Base-by-base conservation (phyloP, 140 eudicot species). In the Anethum foeniculum region DNA sequence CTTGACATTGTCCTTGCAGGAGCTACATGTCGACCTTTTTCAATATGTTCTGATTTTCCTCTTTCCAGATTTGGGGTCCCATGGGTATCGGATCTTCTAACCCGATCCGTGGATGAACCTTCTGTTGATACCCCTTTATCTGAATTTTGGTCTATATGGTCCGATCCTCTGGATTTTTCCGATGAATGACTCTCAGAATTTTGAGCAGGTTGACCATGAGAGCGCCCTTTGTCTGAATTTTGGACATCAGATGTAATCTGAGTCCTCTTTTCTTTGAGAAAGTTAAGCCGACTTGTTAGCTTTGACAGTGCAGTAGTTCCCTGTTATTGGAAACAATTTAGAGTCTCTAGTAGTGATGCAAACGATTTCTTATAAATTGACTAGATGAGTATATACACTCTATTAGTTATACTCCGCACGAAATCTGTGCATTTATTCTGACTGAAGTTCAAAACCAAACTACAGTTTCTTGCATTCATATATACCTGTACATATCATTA, bases 241-340 rank as follows among this genome's bases (percentile, higher is more conserved):
- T 92, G 96, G 54, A 87, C 82, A 90, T 93, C 97, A 60, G 77
- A 86, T 73, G 93, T 78, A 74, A 89, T 86, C 80, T 89, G 93
- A 72, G 82, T 83, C n/a, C 93, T 93, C 38, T 87, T 86, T 80
- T 95, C 97, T 85, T 95, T 95, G 86, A 95, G 86, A 85, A 95
- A 93, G 86, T 80, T 85, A 83, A 93, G 99, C 44, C 97, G 83
- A 81, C 84, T 90, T 32, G 99, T 93, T 77, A 93, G 88, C 87
- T 93, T 96, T 82, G 97, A 87, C 72, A 93, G 81, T 25, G 97
- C 89, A 81, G 80, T 86, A 76, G 80, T 51, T 78, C 89, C 90
- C 98, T 96, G 91, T 67, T 81, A 86, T 75, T 36, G 68, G 4
- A 81, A 38, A 68, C 67, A 73, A 43, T 49, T 76, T 13, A 6